Conservation (phyloP, 306 rosid species). For the Mimosa bimucronata region DNA sequence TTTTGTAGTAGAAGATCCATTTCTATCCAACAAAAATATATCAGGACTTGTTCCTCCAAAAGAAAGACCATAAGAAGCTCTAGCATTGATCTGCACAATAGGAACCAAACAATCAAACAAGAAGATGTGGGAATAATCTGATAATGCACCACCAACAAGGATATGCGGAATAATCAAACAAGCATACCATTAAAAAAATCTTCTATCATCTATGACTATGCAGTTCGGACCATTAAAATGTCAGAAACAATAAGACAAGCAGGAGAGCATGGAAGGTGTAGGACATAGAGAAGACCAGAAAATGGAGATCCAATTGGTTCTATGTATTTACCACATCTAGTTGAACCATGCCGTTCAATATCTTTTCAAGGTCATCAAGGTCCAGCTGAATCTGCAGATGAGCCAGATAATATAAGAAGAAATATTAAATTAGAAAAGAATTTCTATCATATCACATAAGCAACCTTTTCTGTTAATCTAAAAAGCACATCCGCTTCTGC, state of each 20-base stretch:
- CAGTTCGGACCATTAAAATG: conserved; percentile 24
- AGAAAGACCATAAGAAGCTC: conserved; percentile 84
- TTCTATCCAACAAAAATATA: conserved; percentile 54
- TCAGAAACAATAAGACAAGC: background rate
- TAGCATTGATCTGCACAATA: conserved; percentile 77
- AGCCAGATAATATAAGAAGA: conserved; percentile 35
- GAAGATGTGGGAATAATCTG: conserved; percentile 11
- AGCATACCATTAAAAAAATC: background rate
- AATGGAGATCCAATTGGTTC: conserved; percentile 32
- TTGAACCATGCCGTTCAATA: conserved; percentile 60
- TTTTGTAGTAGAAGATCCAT: conserved; percentile 45
- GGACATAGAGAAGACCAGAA: conserved; percentile 26
- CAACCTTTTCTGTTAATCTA: conserved; percentile 77
- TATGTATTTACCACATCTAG: conserved; percentile 78
- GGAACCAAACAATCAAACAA: conserved; percentile 33
- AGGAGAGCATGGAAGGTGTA: conserved; percentile 1
- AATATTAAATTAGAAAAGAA: conserved; percentile 27
- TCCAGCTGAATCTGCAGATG: conserved; percentile 75
- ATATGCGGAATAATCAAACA: background rate
- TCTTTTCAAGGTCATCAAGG: conserved; percentile 69
- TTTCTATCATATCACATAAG: conserved; percentile 35
- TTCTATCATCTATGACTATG: conserved; percentile 19
- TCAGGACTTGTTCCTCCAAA: conserved; percentile 78
- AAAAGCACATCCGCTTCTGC: conserved; percentile 86
- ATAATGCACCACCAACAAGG: conserved; percentile 8